Evolutionary conservation across 2,329 filamentous ascomycete genomes (phyloP), one percentile per base, ranked within the genome.

Genomic region (Xylaria digitata): DNA sequence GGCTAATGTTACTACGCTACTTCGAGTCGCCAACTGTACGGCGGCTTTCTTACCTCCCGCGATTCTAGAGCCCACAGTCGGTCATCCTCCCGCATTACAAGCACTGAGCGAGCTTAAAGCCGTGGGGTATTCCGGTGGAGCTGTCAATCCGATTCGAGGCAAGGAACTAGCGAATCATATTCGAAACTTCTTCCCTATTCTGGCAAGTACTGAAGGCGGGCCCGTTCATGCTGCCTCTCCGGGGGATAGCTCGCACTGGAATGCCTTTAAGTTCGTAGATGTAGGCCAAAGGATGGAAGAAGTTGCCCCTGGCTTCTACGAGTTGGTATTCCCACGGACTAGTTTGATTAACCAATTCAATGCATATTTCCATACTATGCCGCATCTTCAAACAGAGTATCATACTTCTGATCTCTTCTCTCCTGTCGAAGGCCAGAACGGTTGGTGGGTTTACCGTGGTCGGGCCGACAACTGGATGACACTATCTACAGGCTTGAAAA

Each of bases 401-500:
- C 61, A 53, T 3, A 67, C 57, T 13, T 58, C 63, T 3, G 66
- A 68, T 32, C 58, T 68, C 19, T 68, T 61, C n/a, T 50, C 57
- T 30, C 50, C 61, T 2, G 2, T 64, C 2, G 62, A 65, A 13
- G 48, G 26, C 21, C 71, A 70, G 3, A 8, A 19, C 17, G 54
- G 43, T 7, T 59, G 42, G 61, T 69, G 67, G 67, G 34, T 61
- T 1, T 81, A 81, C 57, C 81, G 78, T 34, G 80, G 80, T 3
- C 79, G 79, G 69, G 80, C 77, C 56, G 79, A 79, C 68, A 81
- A 82, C 6, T 79, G 78, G 64, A 79, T 78, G 3, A 78, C 78
- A n/a, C 80, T 80, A 56, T 78, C 80, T 46, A 81, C 77, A 26
- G 77, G 77, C 0, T 75, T 78, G 1, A 80, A 75, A 48, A 76